phyloP scores from a whole-genome alignment of 2,329 filamentous ascomycete species.

The Stachybotrys chlorohalonatus region DNA sequence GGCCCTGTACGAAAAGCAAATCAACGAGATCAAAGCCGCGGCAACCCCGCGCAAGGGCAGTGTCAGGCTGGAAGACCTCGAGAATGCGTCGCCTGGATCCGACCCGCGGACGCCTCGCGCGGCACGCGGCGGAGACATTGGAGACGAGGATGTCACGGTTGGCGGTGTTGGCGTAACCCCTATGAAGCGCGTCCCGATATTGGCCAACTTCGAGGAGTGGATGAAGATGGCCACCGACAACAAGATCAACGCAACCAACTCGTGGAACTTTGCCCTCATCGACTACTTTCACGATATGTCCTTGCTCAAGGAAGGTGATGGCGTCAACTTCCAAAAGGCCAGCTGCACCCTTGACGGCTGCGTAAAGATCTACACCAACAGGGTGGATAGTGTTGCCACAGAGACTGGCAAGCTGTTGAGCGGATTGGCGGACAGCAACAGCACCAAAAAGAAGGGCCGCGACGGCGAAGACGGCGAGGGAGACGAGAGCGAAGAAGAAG shows the following conservation, averaged over 20 bases:
- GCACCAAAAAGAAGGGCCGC: constrained; percentile 62
- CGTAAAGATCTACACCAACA: constrained; percentile 97
- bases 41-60: constrained; percentile 60
- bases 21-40: constrained; percentile 74
- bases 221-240: constrained; percentile 99
- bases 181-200: constrained; percentile 89
- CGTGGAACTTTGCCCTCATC: constrained; percentile 99
- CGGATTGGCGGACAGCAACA: constrained; percentile 81
- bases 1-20: constrained; percentile 79
- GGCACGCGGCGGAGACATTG: constrained; percentile 30
- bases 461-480: constrained; percentile 57
- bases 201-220: constrained; percentile 99
- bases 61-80: constrained; percentile 48
- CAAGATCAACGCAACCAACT: constrained; percentile 96
- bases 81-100: constrained; percentile 46
- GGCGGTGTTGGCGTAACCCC: constrained; percentile 76
- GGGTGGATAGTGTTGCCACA: constrained; percentile 95
- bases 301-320: constrained; percentile 86
- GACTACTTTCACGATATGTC: constrained; percentile 99
- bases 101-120: constrained; percentile 44
- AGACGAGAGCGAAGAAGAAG: constrained; percentile 56
- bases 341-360: constrained; percentile 96
- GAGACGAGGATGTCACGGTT: constrained; percentile 54
- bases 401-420: constrained; percentile 94
- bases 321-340: constrained; percentile 97